Conservation (phyloP, 2,329 filamentous ascomycete species). For the Calonectria montana region DNA sequence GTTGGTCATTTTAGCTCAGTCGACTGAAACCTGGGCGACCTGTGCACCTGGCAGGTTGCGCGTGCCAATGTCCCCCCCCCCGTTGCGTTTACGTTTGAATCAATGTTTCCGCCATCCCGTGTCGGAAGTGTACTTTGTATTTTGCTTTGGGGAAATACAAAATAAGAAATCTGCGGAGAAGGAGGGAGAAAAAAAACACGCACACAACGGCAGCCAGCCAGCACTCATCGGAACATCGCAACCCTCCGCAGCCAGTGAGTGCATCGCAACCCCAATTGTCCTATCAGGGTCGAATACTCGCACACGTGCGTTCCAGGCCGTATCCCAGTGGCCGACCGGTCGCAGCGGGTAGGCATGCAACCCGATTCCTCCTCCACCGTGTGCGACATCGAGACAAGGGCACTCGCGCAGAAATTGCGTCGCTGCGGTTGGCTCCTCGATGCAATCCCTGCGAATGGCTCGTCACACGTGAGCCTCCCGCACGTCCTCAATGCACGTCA, state of each 20-base stretch:
- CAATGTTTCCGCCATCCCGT: neutral
- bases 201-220: neutral
- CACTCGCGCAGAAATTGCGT: neutral
- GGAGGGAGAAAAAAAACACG: too few species aligned
- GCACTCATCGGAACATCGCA: neutral
- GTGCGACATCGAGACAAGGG: neutral
- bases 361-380: conserved; percentile 19
- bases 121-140: neutral
- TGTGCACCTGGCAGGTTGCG: neutral
- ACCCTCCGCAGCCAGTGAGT: neutral
- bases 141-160: neutral
- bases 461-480: conserved; percentile 10
- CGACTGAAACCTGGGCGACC: neutral
- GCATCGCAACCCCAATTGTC: conserved; percentile 7
- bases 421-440: neutral
- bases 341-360: conserved; percentile 33
- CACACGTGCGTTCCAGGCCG: conserved; percentile 18
- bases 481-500: neutral
- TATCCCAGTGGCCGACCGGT: conserved; percentile 20
- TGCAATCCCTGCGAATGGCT: conserved; percentile 14
- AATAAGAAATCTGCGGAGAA: neutral
- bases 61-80: neutral
- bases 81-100: neutral
- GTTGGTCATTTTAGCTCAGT: neutral
- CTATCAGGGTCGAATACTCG: conserved; percentile 16